Evolutionary conservation across 2,329 filamentous ascomycete species (phyloP).

Genomic region (Botrytis cinerea): DNA sequence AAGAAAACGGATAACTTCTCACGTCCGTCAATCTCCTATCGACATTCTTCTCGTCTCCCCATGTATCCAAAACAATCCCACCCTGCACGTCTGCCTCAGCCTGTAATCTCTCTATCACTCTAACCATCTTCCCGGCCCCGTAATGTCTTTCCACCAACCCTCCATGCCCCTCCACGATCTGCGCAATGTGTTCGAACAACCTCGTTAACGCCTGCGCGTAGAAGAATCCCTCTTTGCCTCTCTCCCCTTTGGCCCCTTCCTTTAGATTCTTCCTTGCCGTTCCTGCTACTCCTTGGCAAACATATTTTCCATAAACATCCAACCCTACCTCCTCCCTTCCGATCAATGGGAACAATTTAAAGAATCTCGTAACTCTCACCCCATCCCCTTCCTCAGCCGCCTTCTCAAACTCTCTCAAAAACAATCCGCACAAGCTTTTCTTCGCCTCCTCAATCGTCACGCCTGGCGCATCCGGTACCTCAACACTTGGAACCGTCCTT

Average conservation of each 20-base stretch:
- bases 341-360: constrained; percentile 96
- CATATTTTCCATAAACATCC: constrained; percentile 93
- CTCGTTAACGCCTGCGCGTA: constrained; percentile 89
- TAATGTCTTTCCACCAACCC: constrained; percentile 92
- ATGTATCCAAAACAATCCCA: constrained; percentile 92
- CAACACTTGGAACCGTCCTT: constrained; percentile 89
- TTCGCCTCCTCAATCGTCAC: constrained; percentile 84
- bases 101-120: constrained; percentile 89
- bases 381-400: constrained; percentile 86
- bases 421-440: constrained; percentile 86
- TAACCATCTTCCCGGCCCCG: constrained; percentile 87
- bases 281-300: constrained; percentile 89
- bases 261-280: constrained; percentile 80
- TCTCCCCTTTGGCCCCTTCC: constrained; percentile 52
- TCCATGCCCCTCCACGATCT: constrained; percentile 92
- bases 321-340: constrained; percentile 84
- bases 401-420: constrained; percentile 92
- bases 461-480: constrained; percentile 88
- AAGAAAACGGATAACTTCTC: constrained; percentile 97
- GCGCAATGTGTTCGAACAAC: constrained; percentile 95
- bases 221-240: constrained; percentile 71
- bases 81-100: constrained; percentile 95
- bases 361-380: constrained; percentile 89
- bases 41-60: constrained; percentile 84
- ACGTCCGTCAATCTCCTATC: constrained; percentile 89